These are phyloP conservation scores for Centella asiatica DNA, from an alignment of 129 eudicot species.

Conservation along the genomic window DNA sequence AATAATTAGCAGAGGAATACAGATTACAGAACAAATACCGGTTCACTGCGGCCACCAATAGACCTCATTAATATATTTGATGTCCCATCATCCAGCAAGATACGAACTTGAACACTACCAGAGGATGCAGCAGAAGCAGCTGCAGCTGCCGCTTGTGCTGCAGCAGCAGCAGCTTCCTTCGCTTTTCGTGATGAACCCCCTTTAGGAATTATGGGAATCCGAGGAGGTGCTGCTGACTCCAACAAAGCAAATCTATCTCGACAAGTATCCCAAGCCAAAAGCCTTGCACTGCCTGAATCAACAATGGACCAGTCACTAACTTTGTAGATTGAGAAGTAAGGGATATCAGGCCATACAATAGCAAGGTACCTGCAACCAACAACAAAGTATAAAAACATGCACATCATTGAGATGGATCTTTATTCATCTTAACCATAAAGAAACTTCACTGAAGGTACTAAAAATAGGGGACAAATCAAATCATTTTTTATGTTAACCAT, in stretches of 20 bases:
- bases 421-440: background rate
- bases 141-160: constrained; percentile 91
- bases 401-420: constrained; percentile 5
- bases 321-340: constrained; percentile 90
- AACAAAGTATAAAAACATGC: constrained; percentile 5
- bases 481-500: background rate
- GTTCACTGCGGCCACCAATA: constrained; percentile 81
- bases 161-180: constrained; percentile 95
- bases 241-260: constrained; percentile 89
- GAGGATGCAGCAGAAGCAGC: constrained; percentile 88
- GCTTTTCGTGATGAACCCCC: constrained; percentile 89
- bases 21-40: constrained; percentile 32
- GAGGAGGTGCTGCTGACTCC: constrained; percentile 74
- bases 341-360: constrained; percentile 98
- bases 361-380: constrained; percentile 68
- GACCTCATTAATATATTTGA: constrained; percentile 93
- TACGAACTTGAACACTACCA: constrained; percentile 94
- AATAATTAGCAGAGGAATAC: background rate
- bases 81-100: constrained; percentile 94
- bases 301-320: constrained; percentile 98
- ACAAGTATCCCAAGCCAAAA: constrained; percentile 96
- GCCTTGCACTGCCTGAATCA: constrained; percentile 97
- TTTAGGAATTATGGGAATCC: constrained; percentile 84
- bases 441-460: background rate
- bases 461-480: background rate